Conservation (phyloP, 2,329 filamentous ascomycete species). For the Lachnellula arida region DNA sequence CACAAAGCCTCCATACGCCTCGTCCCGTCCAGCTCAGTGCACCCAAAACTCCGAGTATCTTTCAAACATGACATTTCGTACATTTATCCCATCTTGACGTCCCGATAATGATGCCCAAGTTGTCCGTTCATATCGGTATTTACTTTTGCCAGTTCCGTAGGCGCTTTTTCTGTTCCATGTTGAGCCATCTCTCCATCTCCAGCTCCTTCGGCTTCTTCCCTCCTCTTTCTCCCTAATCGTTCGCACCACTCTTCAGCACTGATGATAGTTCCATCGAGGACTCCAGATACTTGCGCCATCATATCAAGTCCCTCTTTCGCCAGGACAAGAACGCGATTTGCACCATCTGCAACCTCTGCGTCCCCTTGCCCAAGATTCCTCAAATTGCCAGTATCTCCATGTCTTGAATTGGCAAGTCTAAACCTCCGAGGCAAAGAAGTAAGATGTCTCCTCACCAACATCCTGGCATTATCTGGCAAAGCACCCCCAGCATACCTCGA, state of each 20-base stretch:
- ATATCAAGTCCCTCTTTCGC: conserved; percentile 91
- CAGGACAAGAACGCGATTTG: conserved; percentile 75
- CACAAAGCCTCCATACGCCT: not conserved
- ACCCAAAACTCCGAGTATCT: not conserved
- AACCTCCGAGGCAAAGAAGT: conserved; percentile 82
- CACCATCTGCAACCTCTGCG: conserved; percentile 48
- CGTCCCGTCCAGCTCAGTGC: not conserved
- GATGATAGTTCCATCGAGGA: conserved; percentile 82
- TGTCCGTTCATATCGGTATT: conserved; percentile 2
- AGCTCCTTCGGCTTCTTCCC: conserved; percentile 23
- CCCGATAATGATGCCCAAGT: conserved; percentile 5
- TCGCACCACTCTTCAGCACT: conserved; percentile 93
- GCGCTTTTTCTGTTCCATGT: conserved; percentile 14
- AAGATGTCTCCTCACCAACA: conserved; percentile 78
- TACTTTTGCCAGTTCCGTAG: conserved; percentile 9
- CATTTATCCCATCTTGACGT: conserved; percentile 21
- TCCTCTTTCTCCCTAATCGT: conserved; percentile 52
- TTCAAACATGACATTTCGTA: conserved; percentile 1
- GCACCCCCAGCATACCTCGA: conserved; percentile 89
- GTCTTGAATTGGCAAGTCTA: conserved; percentile 59
- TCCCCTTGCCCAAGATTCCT: conserved; percentile 38
- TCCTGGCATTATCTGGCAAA: conserved; percentile 79
- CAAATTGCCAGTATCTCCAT: conserved; percentile 25
- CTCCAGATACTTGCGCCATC: conserved; percentile 84
- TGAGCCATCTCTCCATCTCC: not conserved